phyloP scores from a whole-genome alignment of 768 basidiomycete species.

The Pleurotus salmoneostramineus region DNA sequence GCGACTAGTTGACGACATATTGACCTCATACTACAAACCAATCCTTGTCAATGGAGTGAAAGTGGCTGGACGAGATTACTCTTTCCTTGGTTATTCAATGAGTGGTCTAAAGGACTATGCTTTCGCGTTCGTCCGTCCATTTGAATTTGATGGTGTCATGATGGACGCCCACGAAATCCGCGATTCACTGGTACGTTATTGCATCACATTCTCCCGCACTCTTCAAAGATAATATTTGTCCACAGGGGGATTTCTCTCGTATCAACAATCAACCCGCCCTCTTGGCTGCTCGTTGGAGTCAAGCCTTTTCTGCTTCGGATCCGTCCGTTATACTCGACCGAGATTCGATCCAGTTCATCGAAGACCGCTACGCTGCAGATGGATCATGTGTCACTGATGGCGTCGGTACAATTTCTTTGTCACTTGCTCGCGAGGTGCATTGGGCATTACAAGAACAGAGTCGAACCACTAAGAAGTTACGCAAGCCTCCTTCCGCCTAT shows the following conservation, averaged over 20 bases:
- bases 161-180: constrained; percentile 25
- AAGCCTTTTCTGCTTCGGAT: constrained; percentile 50
- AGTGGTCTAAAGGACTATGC: constrained; percentile 47
- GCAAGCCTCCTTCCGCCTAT: constrained; percentile 30
- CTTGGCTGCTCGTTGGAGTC: constrained; percentile 49
- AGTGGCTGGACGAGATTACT: constrained; percentile 39
- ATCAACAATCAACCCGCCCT: constrained; percentile 38
- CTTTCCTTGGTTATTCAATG: constrained; percentile 51
- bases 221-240: no score
- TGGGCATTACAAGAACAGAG: constrained; percentile 25
- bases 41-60: constrained; percentile 26
- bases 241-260: constrained; percentile 35
- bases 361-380: constrained; percentile 24
- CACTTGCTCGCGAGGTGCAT: constrained; percentile 31
- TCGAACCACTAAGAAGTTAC: constrained; percentile 14
- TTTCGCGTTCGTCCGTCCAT: constrained; percentile 44
- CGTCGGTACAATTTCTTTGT: constrained; percentile 39
- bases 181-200: constrained; percentile 25
- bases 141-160: constrained; percentile 18
- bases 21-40: constrained; percentile 28
- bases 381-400: constrained; percentile 46
- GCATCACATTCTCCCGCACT: neutral
- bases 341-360: constrained; percentile 26
- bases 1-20: constrained; percentile 19
- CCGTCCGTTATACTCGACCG: constrained; percentile 33